Conservation (phyloP, 179 eudicot genomes). For the Beta lomatogona region DNA sequence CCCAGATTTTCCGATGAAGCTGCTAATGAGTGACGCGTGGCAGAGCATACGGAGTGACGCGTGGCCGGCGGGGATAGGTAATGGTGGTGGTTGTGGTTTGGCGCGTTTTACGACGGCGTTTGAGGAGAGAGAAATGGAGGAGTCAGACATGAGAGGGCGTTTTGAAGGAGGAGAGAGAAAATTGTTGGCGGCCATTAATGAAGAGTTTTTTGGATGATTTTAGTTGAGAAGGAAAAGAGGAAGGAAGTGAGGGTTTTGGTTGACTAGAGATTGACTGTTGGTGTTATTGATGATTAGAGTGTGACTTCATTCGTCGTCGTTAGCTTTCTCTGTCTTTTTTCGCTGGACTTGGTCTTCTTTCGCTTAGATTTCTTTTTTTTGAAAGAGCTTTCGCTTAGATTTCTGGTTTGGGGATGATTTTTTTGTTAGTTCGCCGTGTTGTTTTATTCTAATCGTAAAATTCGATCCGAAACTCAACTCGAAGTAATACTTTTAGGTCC, state of each 20-base stretch:
- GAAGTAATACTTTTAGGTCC: too few relatives aligned
- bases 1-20: constrained; percentile 62
- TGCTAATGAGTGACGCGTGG: constrained; percentile 46
- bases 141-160: constrained; percentile 20
- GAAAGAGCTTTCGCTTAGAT: too few relatives aligned
- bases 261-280: neutral
- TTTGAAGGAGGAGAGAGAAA: constrained; percentile 36
- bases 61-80: constrained; percentile 35
- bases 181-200: neutral
- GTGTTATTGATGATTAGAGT: neutral
- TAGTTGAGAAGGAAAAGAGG: neutral
- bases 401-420: too few relatives aligned
- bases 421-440: too few relatives aligned
- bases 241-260: neutral
- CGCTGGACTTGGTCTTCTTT: too few relatives aligned
- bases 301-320: neutral
- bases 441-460: too few relatives aligned
- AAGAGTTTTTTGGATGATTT: constrained; percentile 55
- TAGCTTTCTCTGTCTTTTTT: too few relatives aligned
- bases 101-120: constrained; percentile 12
- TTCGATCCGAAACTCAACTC: too few relatives aligned
- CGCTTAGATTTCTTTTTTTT: too few relatives aligned
- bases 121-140: constrained; percentile 1
- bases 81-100: constrained; percentile 23
- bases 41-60: constrained; percentile 50